Conservation (phyloP, 495 filamentous ascomycete genomes). For the Hyaloscypha bicolor region DNA sequence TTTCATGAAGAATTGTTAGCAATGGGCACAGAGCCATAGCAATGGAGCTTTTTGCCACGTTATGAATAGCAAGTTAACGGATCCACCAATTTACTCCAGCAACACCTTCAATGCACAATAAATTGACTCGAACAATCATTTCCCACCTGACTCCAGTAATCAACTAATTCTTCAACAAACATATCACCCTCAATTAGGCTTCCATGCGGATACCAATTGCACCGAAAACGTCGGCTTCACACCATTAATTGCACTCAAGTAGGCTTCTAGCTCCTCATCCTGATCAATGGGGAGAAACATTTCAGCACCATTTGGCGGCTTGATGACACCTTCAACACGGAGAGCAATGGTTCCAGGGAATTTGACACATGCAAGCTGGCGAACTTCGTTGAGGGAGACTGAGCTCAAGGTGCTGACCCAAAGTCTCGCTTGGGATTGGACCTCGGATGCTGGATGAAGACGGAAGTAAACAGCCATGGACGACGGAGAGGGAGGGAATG, state of each 20-base stretch:
- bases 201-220: conserved; percentile 34
- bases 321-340: conserved; percentile 67
- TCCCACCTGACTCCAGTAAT: neutral
- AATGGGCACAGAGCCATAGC: neutral
- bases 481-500: conserved; percentile 41
- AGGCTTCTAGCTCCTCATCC: conserved; percentile 71
- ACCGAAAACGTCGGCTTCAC: conserved; percentile 71
- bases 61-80: neutral
- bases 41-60: neutral
- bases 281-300: conserved; percentile 61
- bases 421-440: conserved; percentile 48
- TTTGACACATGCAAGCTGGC: conserved; percentile 53
- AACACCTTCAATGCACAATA: neutral
- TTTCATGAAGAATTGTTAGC: neutral
- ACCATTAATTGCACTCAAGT: conserved; percentile 62
- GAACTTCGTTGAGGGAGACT: conserved; percentile 58
- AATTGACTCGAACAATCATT: neutral
- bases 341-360: conserved; percentile 57
- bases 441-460: conserved; percentile 54
- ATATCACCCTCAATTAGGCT: conserved; percentile 3
- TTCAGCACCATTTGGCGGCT: conserved; percentile 58
- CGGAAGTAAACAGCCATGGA: conserved; percentile 66
- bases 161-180: neutral
- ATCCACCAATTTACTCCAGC: neutral
- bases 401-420: conserved; percentile 65